Evolutionary conservation across 106 monocot species (phyloP), one percentile per base, ranked within the genome.

Genomic region (Dendrobium catenatum): DNA sequence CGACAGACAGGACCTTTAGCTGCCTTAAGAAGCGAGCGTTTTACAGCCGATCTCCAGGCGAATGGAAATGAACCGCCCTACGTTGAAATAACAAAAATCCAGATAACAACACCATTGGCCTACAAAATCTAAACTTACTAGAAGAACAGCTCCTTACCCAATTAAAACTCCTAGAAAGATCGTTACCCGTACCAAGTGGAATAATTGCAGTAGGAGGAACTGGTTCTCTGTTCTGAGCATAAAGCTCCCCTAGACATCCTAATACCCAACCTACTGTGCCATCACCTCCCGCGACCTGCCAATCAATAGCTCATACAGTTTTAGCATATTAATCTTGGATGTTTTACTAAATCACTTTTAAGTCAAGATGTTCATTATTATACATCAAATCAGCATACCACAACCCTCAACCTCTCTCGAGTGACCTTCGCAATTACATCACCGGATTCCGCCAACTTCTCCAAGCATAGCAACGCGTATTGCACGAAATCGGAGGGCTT

Each of bases 181-280:
- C 95, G 87, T 95, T 95, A 76, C 95, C 95, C 24, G 95, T 95
- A 33, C 95, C 95, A 79, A 95, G 93, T 43, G 95, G 95, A 81
- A 95, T 95, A 24, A 95, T 85, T 42, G 83, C 93, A 77, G 79
- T 84, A 27, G 93, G 89, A 76, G 93, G 95, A 79, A 93, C 83
- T 58, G 95, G 95, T 79, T 84, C 82, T 82, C 95, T 89, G 56
- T 82, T 86, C 33, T 89, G 89, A 6, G 56, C 43, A 79, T 83
- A 81, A 55, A 95, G 93, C 77, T 95, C 91, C 43, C 74, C 85
- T 20, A 95, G 83, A 48, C 93, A 83, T 76, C 93, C 93, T 46
- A 95, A 78, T 8, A 95, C 85, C 95, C 95, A 95, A 64, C 95
- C 95, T n/a, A 93, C 91, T 48, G 95, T 95, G 54, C 95, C 95